These are phyloP conservation scores for Suillus fuscotomentosus DNA, from an alignment of 768 basidiomycete genomes.

Conservation along the genomic window DNA sequence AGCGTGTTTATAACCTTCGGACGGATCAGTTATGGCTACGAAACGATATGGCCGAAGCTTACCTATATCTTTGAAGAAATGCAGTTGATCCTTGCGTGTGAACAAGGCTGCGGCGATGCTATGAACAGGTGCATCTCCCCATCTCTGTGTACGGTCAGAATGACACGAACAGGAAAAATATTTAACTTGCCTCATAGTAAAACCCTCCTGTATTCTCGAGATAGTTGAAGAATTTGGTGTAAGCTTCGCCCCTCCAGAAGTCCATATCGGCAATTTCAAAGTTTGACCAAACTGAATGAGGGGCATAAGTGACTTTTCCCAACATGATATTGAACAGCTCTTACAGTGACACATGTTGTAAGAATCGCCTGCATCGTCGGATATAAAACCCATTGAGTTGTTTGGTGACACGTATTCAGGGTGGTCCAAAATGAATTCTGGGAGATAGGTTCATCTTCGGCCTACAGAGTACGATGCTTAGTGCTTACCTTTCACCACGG, in stretches of 20 bases:
- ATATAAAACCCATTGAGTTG: slow-evolving; percentile 64
- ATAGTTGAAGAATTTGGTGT: slow-evolving; percentile 79
- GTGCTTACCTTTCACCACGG: slow-evolving; percentile 48
- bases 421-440: slow-evolving; percentile 55
- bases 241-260: slow-evolving; percentile 82
- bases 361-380: slow-evolving; percentile 60
- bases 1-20: slow-evolving; percentile 71
- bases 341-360: slow-evolving; percentile 68
- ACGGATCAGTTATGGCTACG: slow-evolving; percentile 5
- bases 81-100: slow-evolving; percentile 83
- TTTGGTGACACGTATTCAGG: slow-evolving; percentile 54
- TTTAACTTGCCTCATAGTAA: slow-evolving; percentile 69
- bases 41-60: slow-evolving; percentile 18
- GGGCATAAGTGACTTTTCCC: not conserved
- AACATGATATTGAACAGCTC: slow-evolving; percentile 13
- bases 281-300: slow-evolving; percentile 80
- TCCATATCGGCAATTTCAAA: slow-evolving; percentile 88
- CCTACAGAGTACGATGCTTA: slow-evolving; percentile 32
- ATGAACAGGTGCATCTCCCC: slow-evolving; percentile 92
- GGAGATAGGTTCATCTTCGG: slow-evolving; percentile 37
- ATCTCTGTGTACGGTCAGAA: slow-evolving; percentile 47
- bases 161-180: not conserved
- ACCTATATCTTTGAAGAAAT: slow-evolving; percentile 92
- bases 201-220: slow-evolving; percentile 82
- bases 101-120: slow-evolving; percentile 91